Evolutionary conservation across 2,329 filamentous ascomycete genomes (phyloP).

Genomic region (Colletotrichum sp.): DNA sequence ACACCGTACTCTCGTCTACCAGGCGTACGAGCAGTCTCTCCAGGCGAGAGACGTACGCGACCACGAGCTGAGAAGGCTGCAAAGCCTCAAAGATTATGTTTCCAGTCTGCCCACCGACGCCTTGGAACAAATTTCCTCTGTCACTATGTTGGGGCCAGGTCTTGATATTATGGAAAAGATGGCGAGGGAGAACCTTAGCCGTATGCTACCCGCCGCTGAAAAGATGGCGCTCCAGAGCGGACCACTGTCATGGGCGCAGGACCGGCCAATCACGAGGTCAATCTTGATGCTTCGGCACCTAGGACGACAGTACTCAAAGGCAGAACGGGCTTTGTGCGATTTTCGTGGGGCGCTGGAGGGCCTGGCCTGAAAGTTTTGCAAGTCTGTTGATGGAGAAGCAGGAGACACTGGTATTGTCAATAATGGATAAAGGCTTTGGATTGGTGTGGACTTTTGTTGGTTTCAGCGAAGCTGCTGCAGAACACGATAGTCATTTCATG

Average conservation of each 20-base stretch:
- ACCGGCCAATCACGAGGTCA: background rate
- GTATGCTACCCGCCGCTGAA: background rate
- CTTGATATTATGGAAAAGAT: background rate
- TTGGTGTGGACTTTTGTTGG: background rate
- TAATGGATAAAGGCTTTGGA: background rate
- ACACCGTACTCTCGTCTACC: background rate
- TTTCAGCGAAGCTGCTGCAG: background rate
- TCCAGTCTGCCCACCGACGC: background rate
- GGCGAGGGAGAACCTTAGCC: background rate
- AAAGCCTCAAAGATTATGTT: background rate
- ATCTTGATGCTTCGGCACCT: background rate
- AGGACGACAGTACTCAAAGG: background rate
- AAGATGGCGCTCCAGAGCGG: background rate
- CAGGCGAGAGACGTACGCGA: background rate
- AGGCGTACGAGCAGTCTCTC: background rate
- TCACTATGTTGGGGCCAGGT: background rate
- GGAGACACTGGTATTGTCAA: background rate
- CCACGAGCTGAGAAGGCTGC: background rate
- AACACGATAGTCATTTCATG: background rate
- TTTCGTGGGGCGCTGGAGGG: background rate
- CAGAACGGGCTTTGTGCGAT: background rate
- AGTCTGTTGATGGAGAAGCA: background rate
- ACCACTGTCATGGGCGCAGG: background rate
- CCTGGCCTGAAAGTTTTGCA: background rate
- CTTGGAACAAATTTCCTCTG: background rate